phyloP scores from a whole-genome alignment of 345 rosid species.

The Citrus unshiu region DNA sequence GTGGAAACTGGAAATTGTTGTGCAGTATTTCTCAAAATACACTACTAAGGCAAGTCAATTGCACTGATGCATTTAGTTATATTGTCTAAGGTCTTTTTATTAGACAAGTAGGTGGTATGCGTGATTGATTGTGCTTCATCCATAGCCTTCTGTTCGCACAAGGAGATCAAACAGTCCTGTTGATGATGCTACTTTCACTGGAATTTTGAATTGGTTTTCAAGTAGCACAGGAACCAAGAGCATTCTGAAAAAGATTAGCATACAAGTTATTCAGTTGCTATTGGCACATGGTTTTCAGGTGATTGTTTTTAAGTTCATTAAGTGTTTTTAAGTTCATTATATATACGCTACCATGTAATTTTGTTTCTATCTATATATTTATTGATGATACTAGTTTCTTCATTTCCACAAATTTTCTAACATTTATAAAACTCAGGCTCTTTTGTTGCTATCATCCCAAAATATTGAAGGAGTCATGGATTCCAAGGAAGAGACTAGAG shows the following conservation, averaged over 20 bases:
- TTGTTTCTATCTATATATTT: neutral
- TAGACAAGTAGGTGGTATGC: neutral
- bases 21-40: slow-evolving; percentile 67
- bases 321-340: neutral
- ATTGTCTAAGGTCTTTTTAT: neutral
- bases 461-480: slow-evolving; percentile 8
- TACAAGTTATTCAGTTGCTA: slow-evolving; percentile 62
- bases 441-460: slow-evolving; percentile 31
- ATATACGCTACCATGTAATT: neutral
- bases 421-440: slow-evolving; percentile 44
- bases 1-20: slow-evolving; percentile 77
- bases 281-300: slow-evolving; percentile 81
- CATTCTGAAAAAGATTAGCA: slow-evolving; percentile 52
- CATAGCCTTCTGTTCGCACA: slow-evolving; percentile 67
- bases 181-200: slow-evolving; percentile 43
- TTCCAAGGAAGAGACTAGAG: slow-evolving; percentile 22
- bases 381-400: neutral
- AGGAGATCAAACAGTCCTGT: slow-evolving; percentile 43
- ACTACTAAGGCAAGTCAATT: slow-evolving; percentile 45
- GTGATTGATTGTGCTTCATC: neutral
- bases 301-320: slow-evolving; percentile 5
- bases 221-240: slow-evolving; percentile 35
- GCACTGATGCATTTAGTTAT: neutral
- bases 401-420: neutral
- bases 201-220: slow-evolving; percentile 55